Base-by-base conservation (phyloP, 169 alveolate genomes). In the Theileria parva region DNA sequence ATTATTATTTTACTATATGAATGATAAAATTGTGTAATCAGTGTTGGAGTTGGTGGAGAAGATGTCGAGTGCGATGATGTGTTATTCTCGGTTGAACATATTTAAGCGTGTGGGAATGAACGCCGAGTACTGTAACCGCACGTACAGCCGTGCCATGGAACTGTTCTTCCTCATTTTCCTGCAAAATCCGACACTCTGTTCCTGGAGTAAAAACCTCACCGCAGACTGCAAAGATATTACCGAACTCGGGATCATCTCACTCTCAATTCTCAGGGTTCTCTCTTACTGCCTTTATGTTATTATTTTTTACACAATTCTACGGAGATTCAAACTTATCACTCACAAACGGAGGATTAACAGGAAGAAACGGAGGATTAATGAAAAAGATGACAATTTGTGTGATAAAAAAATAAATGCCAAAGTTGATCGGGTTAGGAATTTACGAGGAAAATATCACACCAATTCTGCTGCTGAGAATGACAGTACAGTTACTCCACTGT, bases 221-320 rank as follows among this genome's bases (percentile, higher is more conserved):
- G 17, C 17, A 2, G 74, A 65, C 23, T 65, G 74, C 25, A 32
- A 65, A 39, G 21, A 65, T 8, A 65, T 65, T 19, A 65, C 55
- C 25, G 74, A 65, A 65, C 17, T 65, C 17, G 74, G 30, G 1
- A 25, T 65, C 51, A 65, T 65, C 12, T 7, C 34, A 8, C 51
- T 65, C n/a, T 65, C 74, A 69, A 48, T 53, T 69, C n/a, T 68
- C 76, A 44, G 87, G 77, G 15, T 80, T 50, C 50, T 80, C 64
- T 39, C 59, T 39, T 17, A 72, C 77, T 9, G 2, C 51, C 2
- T 69, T 17, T 21, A 4, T 55, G 1, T 53, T 69, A 2, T 80
- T 53, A 11, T 69, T 51, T 55, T 4, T 21, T 13, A 9, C n/a
- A 17, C 34, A 63, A 11, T 69, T 6, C n/a, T n/a, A 7, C 1